phyloP scores from a whole-genome alignment of 2,329 filamentous ascomycete species.

The Phaeoacremonium minimum region DNA sequence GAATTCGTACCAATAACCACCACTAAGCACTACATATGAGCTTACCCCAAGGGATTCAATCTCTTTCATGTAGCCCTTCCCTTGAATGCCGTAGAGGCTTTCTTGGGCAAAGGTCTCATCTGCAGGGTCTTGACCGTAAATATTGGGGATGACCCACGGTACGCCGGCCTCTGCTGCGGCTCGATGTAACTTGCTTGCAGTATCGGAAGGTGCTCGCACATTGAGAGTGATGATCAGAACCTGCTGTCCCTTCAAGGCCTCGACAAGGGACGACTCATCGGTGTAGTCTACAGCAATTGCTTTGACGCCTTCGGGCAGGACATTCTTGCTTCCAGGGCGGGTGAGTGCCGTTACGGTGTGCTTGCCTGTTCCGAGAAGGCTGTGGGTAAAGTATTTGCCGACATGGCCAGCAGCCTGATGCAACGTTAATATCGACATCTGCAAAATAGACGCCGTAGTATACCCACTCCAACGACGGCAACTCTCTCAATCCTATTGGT shows the following conservation, averaged over 20 bases:
- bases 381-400: slow-evolving; percentile 13
- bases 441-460: not conserved
- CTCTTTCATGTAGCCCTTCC: slow-evolving; percentile 28
- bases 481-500: slow-evolving; percentile 14
- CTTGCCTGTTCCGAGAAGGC: slow-evolving; percentile 34
- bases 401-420: slow-evolving; percentile 14
- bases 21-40: slow-evolving; percentile 26
- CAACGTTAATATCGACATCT: not conserved
- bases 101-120: slow-evolving; percentile 20
- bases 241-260: slow-evolving; percentile 24
- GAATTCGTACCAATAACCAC: slow-evolving; percentile 50
- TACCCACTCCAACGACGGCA: slow-evolving; percentile 16
- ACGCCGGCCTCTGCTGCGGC: slow-evolving; percentile 38
- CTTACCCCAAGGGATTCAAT: slow-evolving; percentile 30
- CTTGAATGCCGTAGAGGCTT: slow-evolving; percentile 21
- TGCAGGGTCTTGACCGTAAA: slow-evolving; percentile 20
- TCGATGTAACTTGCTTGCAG: slow-evolving; percentile 30
- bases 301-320: slow-evolving; percentile 31
- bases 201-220: slow-evolving; percentile 25
- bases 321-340: slow-evolving; percentile 32
- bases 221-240: slow-evolving; percentile 33
- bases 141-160: slow-evolving; percentile 39
- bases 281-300: slow-evolving; percentile 41
- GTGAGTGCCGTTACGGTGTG: slow-evolving; percentile 46
- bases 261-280: slow-evolving; percentile 22